These are phyloP conservation scores for Microbotryum saponariae DNA, from an alignment of 1,284 basidiomycete genomes.

Conservation along the genomic window DNA sequence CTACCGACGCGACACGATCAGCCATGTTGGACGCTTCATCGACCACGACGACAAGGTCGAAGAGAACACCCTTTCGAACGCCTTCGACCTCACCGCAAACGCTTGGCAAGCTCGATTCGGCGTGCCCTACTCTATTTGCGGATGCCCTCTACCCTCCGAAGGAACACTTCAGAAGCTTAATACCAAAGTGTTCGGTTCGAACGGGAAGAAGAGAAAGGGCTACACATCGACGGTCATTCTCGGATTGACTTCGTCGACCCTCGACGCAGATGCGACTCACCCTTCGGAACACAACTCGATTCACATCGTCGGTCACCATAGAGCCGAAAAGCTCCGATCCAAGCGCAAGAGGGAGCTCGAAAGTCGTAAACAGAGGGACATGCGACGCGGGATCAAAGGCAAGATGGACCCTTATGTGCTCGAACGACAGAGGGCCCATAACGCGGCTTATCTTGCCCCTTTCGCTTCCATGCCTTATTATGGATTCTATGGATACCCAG, in stretches of 20 bases:
- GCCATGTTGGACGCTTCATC: slow-evolving; percentile 21
- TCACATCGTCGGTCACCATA: slow-evolving; percentile 32
- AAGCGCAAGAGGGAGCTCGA: background rate
- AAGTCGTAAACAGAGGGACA: background rate
- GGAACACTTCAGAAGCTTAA: slow-evolving; percentile 10
- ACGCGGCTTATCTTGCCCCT: background rate
- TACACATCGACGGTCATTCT: background rate
- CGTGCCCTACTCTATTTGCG: slow-evolving; percentile 36
- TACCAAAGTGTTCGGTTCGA: slow-evolving; percentile 1
- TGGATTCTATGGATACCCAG: slow-evolving; percentile 1
- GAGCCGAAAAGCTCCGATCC: background rate
- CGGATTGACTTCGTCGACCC: slow-evolving; percentile 3
- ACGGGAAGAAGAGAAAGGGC: slow-evolving; percentile 9
- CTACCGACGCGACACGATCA: slow-evolving; percentile 37
- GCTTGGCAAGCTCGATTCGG: slow-evolving; percentile 34
- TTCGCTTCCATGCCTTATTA: background rate
- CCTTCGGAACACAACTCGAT: slow-evolving; percentile 35
- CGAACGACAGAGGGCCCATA: background rate
- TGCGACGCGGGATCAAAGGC: background rate
- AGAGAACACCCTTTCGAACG: slow-evolving; percentile 30
- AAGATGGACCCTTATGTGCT: background rate
- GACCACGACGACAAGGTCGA: slow-evolving; percentile 39
- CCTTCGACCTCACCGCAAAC: slow-evolving; percentile 35
- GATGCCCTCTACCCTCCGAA: slow-evolving; percentile 25
- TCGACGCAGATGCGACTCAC: slow-evolving; percentile 34